phyloP scores from a whole-genome alignment of 805 yeast genomes.

The Saturnispora zaruensis region DNA sequence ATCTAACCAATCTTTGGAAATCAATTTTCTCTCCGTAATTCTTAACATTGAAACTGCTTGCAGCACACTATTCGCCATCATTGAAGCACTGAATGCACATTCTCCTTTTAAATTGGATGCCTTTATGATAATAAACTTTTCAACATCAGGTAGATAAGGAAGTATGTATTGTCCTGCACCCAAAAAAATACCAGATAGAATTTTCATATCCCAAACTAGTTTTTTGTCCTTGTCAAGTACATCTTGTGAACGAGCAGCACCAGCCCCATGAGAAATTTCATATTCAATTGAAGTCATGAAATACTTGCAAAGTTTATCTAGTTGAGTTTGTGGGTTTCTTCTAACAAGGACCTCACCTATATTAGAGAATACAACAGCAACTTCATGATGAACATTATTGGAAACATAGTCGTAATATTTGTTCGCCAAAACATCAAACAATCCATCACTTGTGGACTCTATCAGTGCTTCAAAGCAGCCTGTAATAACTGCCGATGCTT shows the following conservation, averaged over 20 bases:
- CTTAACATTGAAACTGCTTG: conserved; percentile 56
- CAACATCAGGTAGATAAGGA: conserved; percentile 36
- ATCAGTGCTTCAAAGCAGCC: conserved; percentile 37
- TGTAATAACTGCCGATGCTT: conserved; percentile 32
- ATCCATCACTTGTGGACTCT: conserved; percentile 53
- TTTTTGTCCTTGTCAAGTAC: conserved; percentile 71
- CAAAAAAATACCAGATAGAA: conserved; percentile 61
- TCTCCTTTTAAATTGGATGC: conserved; percentile 47
- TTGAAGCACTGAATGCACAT: conserved; percentile 47
- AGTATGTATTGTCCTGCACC: conserved; percentile 52
- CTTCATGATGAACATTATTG: conserved; percentile 49
- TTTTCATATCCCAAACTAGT: conserved; percentile 59
- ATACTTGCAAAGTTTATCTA: conserved; percentile 36
- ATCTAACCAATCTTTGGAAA: conserved; percentile 36
- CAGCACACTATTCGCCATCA: conserved; percentile 55
- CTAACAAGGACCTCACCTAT: conserved; percentile 66
- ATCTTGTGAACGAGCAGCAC: conserved; percentile 56
- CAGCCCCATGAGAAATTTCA: conserved; percentile 81
- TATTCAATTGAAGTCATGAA: conserved; percentile 45
- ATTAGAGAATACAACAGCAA: conserved; percentile 60
- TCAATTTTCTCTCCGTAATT: conserved; percentile 45
- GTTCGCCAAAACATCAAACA: conserved; percentile 38
- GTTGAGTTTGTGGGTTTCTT: conserved; percentile 45
- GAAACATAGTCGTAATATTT: conserved; percentile 49
- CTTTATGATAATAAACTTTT: conserved; percentile 37